Evolutionary conservation across 148 eudicot species (phyloP), one percentile per base, ranked within the genome.

Genomic region (Gaultheria prostrata): DNA sequence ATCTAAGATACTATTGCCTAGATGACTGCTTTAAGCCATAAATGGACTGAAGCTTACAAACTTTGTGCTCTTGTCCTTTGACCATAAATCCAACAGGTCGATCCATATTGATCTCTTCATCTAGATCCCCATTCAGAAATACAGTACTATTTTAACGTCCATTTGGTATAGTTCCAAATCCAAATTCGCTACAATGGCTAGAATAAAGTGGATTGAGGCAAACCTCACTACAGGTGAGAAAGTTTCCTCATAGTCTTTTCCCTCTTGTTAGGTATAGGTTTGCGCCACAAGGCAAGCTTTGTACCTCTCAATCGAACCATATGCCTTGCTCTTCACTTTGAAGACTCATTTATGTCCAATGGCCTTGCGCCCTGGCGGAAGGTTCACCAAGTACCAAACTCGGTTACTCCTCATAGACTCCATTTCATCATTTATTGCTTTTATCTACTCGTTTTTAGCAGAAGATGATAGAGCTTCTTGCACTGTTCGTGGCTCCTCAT

Each of bases 71-170:
- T 5, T 26, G 11, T 54, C 53, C 21, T 12, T 7, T 10, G 46
- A 45, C 30, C 17, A 45, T 6, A 39, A 39, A 39, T 39, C 43
- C 43, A 39, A 0, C 4, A 39, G 43, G 43, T 39, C 4, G 43
- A 39, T 78, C 30, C 43, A 61, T 80, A 15, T 80, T 21, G 10
- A 80, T 80, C 15, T 80, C 51, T 18, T 80, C 20, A n/a, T 21
- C 17, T n/a, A 80, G 15, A 33, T 80, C 82, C 26, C 82, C 74
- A 80, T 80, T 80, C 24, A 80, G 50, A 79, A 79, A 79, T 1
- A 28, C 8, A 79, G 57, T 1, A 28, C 8, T 5, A 28, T 57
- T 45, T 79, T 79, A 11, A 59, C 33, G n/a, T 59, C 70, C 71
- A 79, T 57, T 18, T 57, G 26, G 18, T 20, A 79, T 32, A 57